Evolutionary conservation across 208 protist genomes (phyloP).

Genomic region (Ichthyophonus hoferi): DNA sequence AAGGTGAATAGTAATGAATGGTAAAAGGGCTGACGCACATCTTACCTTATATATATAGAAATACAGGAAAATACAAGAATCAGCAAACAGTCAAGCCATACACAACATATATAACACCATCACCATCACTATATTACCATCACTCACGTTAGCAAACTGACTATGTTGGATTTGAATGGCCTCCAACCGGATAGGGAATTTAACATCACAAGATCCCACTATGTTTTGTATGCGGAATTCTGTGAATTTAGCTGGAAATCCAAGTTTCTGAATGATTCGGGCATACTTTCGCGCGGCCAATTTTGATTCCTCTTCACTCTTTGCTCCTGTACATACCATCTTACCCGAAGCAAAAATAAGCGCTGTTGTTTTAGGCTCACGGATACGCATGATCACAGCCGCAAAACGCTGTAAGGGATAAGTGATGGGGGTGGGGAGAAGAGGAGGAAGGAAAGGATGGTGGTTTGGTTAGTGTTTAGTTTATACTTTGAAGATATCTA

Average conservation of each 20-base stretch:
- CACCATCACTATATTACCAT: too few species aligned
- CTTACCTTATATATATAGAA: too few species aligned
- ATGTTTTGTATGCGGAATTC: conserved; percentile 85
- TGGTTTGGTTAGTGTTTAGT: too few species aligned
- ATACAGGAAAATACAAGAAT: too few species aligned
- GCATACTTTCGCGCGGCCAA: conserved; percentile 73
- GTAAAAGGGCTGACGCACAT: too few species aligned
- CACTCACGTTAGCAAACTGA: conserved; percentile 51
- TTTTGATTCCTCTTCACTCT: conserved; percentile 63
- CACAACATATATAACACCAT: too few species aligned
- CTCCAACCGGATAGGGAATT: conserved; percentile 76
- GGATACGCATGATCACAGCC: conserved; percentile 78
- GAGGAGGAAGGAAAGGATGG: too few species aligned
- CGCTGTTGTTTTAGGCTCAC: conserved; percentile 81
- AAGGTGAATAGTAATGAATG: too few species aligned
- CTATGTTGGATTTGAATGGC: conserved; percentile 59
- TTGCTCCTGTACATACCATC: conserved; percentile 74
- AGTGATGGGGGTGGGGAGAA: neutral
- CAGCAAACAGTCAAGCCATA: too few species aligned
- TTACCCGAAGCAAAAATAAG: conserved; percentile 81
- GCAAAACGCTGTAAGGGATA: conserved; percentile 65
- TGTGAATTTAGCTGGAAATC: conserved; percentile 61
- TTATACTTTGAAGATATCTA: too few species aligned
- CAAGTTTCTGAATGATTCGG: conserved; percentile 76
- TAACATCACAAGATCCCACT: conserved; percentile 74